Evolutionary conservation across 768 basidiomycete species (phyloP), one percentile per base, ranked within the genome.

Genomic region (Erythrobasidium yunnanense): DNA sequence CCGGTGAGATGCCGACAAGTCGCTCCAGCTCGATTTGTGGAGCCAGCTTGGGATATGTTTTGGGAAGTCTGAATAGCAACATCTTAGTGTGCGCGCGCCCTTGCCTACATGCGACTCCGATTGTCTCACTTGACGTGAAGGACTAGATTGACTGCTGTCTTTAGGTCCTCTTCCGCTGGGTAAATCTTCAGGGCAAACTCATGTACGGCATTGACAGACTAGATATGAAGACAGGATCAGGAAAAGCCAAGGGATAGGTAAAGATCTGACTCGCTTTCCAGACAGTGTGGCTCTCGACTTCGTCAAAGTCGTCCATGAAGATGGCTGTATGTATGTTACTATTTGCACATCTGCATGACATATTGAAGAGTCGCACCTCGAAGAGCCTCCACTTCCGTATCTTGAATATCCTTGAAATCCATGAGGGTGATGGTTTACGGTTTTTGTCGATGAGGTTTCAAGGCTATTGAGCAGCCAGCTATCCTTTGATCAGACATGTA

Each of bases 251-350:
- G n/a, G n/a, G n/a, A n/a, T n/a, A n/a, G n/a, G n/a, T n/a, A n/a
- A n/a, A n/a, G n/a, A n/a, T n/a, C n/a, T n/a, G n/a, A n/a, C n/a
- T n/a, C n/a, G n/a, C 60, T 49, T 63, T 63, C 60, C 60, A 63
- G 7, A 51, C 47, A 4, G 60, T 63, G 25, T 51, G 60, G 27
- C 46, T 50, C 33, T 63, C 46, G n/a, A 63, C 60, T 32, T 63
- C 60, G 22, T 29, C 60, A 51, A 34, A 63, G 32, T 63, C 60
- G 29, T 63, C 60, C 60, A 63, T 63, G 60, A 63, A 63, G 60
- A 63, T 63, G 27, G 60, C 60, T 63, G 60, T 11, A 33, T 51
- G 13, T 7, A 6, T 4, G 47, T 50, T 49, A 51, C 45, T 27
- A n/a, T 8, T 29, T 4, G 29, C 11, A 29, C 22, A 63, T 22